Percentiles rank a stretch among this genome's conserved stretches.
Evolutionary conservation across 331 rosid species (phyloP).

Genomic region (Pyrus hybrid): DNA sequence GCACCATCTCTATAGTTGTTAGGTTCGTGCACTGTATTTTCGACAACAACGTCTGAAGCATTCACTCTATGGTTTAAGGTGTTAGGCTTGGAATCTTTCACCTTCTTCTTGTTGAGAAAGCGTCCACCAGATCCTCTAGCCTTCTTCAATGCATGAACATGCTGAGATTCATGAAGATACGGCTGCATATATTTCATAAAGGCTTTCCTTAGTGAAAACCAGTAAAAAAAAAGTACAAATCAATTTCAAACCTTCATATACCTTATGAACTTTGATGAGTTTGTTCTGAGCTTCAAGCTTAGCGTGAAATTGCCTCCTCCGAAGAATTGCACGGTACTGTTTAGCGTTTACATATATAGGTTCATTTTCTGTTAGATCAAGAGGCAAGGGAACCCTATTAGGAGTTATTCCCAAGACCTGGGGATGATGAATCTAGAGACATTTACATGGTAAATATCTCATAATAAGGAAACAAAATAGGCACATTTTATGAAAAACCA

Average conservation of each 20-base stretch:
- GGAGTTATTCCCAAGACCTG: slow-evolving; percentile 54
- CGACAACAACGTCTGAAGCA: slow-evolving; percentile 8
- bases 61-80: neutral
- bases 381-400: slow-evolving; percentile 66
- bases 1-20: slow-evolving; percentile 36
- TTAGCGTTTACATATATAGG: slow-evolving; percentile 87
- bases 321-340: slow-evolving; percentile 81
- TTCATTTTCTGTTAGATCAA: slow-evolving; percentile 64
- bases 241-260: slow-evolving; percentile 11
- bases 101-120: slow-evolving; percentile 61
- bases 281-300: slow-evolving; percentile 95
- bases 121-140: slow-evolving; percentile 87
- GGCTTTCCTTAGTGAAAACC: neutral
- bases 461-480: slow-evolving; percentile 1
- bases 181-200: slow-evolving; percentile 47
- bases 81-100: slow-evolving; percentile 22
- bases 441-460: slow-evolving; percentile 11
- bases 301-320: slow-evolving; percentile 79
- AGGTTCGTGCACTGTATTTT: slow-evolving; percentile 17
- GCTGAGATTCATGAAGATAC: slow-evolving; percentile 90
- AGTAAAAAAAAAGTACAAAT: neutral
- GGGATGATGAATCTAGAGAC: slow-evolving; percentile 28
- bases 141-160: slow-evolving; percentile 75
- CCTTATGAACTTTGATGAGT: slow-evolving; percentile 67
- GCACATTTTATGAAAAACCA: slow-evolving; percentile 6